A percentile compares a stretch with the other conserved stretches of the same genome.
phyloP scores from a whole-genome alignment of 768 basidiomycete species.

The Tylopilus plumbeoviolaceoides region DNA sequence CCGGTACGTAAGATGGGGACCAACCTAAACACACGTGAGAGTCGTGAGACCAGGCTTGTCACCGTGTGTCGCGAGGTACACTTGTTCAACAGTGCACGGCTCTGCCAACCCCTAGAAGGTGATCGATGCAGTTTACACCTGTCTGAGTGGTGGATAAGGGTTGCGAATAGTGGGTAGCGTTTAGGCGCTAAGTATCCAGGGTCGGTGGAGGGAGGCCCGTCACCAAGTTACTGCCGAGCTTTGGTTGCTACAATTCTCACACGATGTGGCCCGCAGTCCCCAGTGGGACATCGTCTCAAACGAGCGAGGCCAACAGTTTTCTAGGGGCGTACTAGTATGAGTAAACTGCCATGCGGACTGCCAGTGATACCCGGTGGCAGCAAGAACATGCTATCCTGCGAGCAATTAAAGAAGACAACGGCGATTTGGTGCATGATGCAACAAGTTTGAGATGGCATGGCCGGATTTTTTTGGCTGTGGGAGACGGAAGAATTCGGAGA shows the following conservation, averaged over 20 bases:
- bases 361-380: no score
- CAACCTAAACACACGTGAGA: neutral
- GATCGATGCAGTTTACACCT: neutral
- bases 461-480: no score
- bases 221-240: neutral
- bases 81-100: neutral
- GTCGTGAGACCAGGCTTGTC: neutral
- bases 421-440: no score
- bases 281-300: neutral
- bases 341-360: no score
- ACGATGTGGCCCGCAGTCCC: neutral
- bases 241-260: neutral
- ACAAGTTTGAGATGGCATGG: no score
- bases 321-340: no score
- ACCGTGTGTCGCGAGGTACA: neutral
- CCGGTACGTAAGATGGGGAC: no score
- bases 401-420: no score
- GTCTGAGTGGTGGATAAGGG: neutral
- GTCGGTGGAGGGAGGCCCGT: neutral
- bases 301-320: neutral
- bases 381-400: no score
- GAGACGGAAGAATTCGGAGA: no score
- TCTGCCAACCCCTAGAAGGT: neutral
- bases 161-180: neutral
- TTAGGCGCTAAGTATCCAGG: neutral